A percentile compares a stretch with the other conserved stretches of the same genome.
Conservation (phyloP, 2,329 filamentous ascomycete species). For the Macrophomina pseudophaseolina region DNA sequence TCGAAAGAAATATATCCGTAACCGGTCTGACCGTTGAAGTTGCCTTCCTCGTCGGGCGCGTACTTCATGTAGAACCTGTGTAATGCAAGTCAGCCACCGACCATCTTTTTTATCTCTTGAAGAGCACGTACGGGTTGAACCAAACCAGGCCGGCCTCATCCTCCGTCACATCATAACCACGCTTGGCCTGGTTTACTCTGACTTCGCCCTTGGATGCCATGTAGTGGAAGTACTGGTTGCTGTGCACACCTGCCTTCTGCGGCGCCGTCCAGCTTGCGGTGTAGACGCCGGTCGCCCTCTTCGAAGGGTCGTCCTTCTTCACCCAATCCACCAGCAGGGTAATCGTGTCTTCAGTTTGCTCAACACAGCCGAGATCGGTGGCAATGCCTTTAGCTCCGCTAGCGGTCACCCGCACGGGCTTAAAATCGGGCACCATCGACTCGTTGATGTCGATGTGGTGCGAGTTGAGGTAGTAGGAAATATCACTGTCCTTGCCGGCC, state of each 20-base stretch:
- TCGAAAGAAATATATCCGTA: constrained; percentile 96
- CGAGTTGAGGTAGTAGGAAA: constrained; percentile 94
- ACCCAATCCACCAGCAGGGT: constrained; percentile 88
- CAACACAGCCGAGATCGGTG: constrained; percentile 75
- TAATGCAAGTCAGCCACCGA: background rate
- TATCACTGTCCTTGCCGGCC: constrained; percentile 90
- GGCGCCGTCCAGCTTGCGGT: constrained; percentile 95
- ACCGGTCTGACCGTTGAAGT: constrained; percentile 88
- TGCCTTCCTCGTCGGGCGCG: constrained; percentile 90
- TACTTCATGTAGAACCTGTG: constrained; percentile 89
- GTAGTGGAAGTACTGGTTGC: constrained; percentile 97
- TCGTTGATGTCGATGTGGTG: constrained; percentile 94
- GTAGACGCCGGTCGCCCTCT: constrained; percentile 84
- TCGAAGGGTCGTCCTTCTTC: constrained; percentile 69
- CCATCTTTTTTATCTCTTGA: background rate
- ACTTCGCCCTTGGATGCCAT: constrained; percentile 84
- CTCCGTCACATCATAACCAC: constrained; percentile 92
- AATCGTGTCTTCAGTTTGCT: constrained; percentile 90
- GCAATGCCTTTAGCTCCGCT: constrained; percentile 80
- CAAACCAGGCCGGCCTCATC: constrained; percentile 75
- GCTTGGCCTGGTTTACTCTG: constrained; percentile 88
- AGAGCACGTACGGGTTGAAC: constrained; percentile 73
- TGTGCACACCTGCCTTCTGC: constrained; percentile 91
- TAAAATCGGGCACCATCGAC: constrained; percentile 84
- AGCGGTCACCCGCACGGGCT: constrained; percentile 78